A percentile compares a stretch with the other conserved stretches of the same genome.
Conservation (phyloP, 768 basidiomycete species). For the Leucocoprinus leucothites region DNA sequence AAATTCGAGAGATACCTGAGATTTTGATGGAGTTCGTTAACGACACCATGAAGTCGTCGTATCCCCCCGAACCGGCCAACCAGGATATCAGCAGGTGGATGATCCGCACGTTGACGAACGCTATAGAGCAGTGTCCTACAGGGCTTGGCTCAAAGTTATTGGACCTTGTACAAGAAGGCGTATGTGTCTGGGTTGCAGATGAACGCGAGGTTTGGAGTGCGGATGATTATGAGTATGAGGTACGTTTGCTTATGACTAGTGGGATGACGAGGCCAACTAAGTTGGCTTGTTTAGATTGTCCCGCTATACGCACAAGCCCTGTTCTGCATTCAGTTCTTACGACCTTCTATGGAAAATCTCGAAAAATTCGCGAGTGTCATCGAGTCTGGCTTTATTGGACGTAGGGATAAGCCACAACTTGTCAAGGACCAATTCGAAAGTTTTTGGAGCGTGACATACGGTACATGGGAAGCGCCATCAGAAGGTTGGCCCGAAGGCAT, state of each 20-base stretch:
- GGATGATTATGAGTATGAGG: slow-evolving; percentile 59
- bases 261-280: neutral
- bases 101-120: slow-evolving; percentile 47
- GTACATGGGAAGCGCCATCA: slow-evolving; percentile 34
- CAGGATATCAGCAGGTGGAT: slow-evolving; percentile 60
- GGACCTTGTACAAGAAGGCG: slow-evolving; percentile 48
- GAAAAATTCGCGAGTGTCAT: slow-evolving; percentile 48
- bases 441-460: slow-evolving; percentile 58
- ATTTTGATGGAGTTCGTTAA: slow-evolving; percentile 57
- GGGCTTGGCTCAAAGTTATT: slow-evolving; percentile 45
- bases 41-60: slow-evolving; percentile 54
- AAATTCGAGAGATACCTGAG: slow-evolving; percentile 50
- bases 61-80: slow-evolving; percentile 61
- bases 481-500: slow-evolving; percentile 52
- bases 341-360: slow-evolving; percentile 36
- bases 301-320: slow-evolving; percentile 62
- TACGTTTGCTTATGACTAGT: slow-evolving; percentile 26
- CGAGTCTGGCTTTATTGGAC: slow-evolving; percentile 54
- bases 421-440: slow-evolving; percentile 52
- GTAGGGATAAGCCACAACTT: slow-evolving; percentile 41
- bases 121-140: slow-evolving; percentile 54
- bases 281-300: slow-evolving; percentile 49
- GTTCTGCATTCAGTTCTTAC: slow-evolving; percentile 46
- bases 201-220: slow-evolving; percentile 44
- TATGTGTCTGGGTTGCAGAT: slow-evolving; percentile 65